A percentile compares a stretch with the other conserved stretches of the same genome.
phyloP scores from a whole-genome alignment of 192 early-diverging fungal genomes.

The Gigaspora rosea region DNA sequence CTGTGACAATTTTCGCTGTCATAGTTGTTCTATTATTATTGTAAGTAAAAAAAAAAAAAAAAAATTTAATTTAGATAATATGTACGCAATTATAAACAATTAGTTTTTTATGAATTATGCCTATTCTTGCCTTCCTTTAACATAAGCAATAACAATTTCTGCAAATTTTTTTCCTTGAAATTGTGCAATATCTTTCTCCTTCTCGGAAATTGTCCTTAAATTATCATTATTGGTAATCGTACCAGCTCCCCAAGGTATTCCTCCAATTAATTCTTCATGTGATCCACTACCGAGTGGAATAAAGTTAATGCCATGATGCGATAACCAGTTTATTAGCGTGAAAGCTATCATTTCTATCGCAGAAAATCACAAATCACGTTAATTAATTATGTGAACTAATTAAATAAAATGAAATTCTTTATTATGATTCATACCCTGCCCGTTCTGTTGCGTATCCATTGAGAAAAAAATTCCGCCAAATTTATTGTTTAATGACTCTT shows the following conservation, averaged over 20 bases:
- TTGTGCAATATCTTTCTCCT: slow-evolving; percentile 63
- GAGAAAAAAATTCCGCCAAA: slow-evolving; percentile 74
- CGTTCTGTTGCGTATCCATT: slow-evolving; percentile 75
- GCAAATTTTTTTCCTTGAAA: slow-evolving; percentile 65
- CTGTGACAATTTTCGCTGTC: no score
- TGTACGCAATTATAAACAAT: no score
- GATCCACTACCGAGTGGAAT: slow-evolving; percentile 69
- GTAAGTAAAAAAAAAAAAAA: no score
- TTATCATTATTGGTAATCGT: neutral
- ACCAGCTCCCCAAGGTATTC: slow-evolving; percentile 48
- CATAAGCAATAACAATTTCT: slow-evolving; percentile 42
- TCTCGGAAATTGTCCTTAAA: slow-evolving; percentile 38
- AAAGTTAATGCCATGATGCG: slow-evolving; percentile 79
- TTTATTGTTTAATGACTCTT: slow-evolving; percentile 66
- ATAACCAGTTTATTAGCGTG: slow-evolving; percentile 65
- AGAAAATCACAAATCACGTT: no score
- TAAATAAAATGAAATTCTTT: no score
- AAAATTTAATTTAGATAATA: no score
- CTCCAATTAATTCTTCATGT: slow-evolving; percentile 66
- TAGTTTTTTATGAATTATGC: neutral
- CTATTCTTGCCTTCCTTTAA: slow-evolving; percentile 30
- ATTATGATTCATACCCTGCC: slow-evolving; percentile 50
- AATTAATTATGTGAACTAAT: no score
- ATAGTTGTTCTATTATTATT: no score
- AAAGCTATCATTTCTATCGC: slow-evolving; percentile 59